These are phyloP conservation scores for Malus hybrid DNA, from an alignment of 331 rosid species.

Conservation along the genomic window DNA sequence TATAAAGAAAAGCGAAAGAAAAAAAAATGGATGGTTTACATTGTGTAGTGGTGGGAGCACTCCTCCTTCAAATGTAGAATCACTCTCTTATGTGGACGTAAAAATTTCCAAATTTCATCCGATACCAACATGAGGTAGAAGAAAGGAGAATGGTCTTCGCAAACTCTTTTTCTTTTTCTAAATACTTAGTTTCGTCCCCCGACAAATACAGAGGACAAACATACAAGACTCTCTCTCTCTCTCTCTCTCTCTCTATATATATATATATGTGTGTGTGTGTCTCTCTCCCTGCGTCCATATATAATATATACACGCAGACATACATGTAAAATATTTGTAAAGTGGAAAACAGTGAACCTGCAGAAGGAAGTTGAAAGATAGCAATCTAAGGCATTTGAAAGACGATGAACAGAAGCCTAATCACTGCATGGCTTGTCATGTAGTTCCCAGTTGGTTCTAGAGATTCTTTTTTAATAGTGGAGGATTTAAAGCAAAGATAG, in stretches of 20 bases:
- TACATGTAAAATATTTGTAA: no score
- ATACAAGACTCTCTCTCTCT: not conserved
- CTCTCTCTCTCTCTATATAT: no score
- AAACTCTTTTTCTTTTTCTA: no score
- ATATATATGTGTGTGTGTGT: no score
- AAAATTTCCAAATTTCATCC: not conserved
- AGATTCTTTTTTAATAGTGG: not conserved
- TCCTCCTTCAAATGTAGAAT: not conserved
- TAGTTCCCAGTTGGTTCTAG: not conserved
- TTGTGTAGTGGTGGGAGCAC: not conserved
- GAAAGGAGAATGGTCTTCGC: no score
- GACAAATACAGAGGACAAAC: not conserved
- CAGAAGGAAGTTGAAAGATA: not conserved
- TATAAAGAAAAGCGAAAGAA: not conserved
- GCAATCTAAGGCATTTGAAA: not conserved
- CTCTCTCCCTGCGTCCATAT: no score
- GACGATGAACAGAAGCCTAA: not conserved
- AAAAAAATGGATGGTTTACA: not conserved
- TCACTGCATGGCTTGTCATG: conserved; percentile 7
- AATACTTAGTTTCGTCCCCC: not conserved
- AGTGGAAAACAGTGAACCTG: not conserved
- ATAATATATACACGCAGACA: not conserved
- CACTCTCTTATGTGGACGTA: not conserved
- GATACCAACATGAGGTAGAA: not conserved
- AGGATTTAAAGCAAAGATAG: not conserved